Base-by-base conservation (phyloP, 805 yeast species). In the Teunomyces cretensis region DNA sequence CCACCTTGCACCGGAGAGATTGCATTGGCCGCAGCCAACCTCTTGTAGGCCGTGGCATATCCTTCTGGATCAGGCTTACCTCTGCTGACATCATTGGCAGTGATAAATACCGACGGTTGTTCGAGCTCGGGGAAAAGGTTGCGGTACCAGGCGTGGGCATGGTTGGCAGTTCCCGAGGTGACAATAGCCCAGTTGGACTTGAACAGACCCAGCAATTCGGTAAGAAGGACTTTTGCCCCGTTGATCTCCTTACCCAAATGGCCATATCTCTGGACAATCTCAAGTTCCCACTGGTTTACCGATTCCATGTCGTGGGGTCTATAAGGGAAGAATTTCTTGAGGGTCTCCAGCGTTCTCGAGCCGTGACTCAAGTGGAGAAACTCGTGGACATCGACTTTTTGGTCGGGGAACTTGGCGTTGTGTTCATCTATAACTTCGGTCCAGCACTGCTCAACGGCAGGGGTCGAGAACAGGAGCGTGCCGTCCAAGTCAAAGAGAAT, bases 51-150 rank as follows among this genome's bases (percentile, higher is more conserved):
- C 16, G 26, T 35, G 14, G 38, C 16, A 35, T 56, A 55, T 4
- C 60, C 60, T 30, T 56, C 55, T 6, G 60, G 60, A 31, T 56
- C 43, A 7, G 60, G 60, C 39, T 56, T 56, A 8, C 60, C 60
- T 12, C 30, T 19, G 8, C 41, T 15, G 9, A 56, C 58, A 39
- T 53, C 58, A 35, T 53, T 46, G n/a, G 58, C 60, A 7, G 60
- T 56, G 17, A 56, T 46, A 30, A 56, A 56, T 15, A 53, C 53
- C 30, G 35, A 9, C 2, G 60, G 58, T 15, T 39, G 42, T 5
- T 31, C 39, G 8, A 42, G 19, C 2, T 28, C n/a, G 5, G 35
- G 13, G 17, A 51, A 52, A 16, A 53, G 19, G 9, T 30, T 45
- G 16, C 42, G 46, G 35, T 51, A 52, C 60, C 58, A 56, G 11